Evolutionary conservation across 176 grass and related monocot species (phyloP).

Genomic region (Leersia perrieri): DNA sequence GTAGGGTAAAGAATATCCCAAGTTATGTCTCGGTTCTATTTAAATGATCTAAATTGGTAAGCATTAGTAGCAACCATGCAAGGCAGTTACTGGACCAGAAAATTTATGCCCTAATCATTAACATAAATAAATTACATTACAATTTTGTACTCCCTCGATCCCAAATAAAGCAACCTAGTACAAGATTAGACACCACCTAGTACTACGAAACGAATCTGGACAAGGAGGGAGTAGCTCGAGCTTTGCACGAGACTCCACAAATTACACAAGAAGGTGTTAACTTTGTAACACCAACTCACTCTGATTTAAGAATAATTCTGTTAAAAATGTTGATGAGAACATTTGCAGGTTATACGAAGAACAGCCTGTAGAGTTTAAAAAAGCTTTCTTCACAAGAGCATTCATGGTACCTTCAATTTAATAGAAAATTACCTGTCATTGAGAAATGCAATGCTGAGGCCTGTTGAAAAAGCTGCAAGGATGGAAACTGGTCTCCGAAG

Average conservation of each 20-base stretch:
- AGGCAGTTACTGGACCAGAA: not conserved
- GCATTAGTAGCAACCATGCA: not conserved
- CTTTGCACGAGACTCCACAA: not conserved
- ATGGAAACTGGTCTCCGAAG: constrained; percentile 62
- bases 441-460: constrained; percentile 54
- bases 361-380: not conserved
- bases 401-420: not conserved
- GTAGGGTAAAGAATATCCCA: not conserved
- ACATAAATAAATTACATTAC: not conserved
- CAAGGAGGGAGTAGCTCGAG: no score
- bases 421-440: constrained; percentile 55
- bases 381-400: not conserved
- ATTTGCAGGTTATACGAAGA: not conserved
- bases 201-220: no score
- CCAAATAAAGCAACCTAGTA: no score
- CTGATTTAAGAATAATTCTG: not conserved
- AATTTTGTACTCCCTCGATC: no score
- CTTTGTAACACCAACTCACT: not conserved
- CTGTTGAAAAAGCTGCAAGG: constrained; percentile 53
- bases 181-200: no score
- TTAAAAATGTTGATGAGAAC: not conserved
- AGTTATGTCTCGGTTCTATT: not conserved
- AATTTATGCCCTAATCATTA: not conserved
- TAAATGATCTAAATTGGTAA: not conserved
- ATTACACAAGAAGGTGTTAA: not conserved